Base-by-base conservation (phyloP, 352 stramenopile genomes). In the Phytopythium kandeliae region DNA sequence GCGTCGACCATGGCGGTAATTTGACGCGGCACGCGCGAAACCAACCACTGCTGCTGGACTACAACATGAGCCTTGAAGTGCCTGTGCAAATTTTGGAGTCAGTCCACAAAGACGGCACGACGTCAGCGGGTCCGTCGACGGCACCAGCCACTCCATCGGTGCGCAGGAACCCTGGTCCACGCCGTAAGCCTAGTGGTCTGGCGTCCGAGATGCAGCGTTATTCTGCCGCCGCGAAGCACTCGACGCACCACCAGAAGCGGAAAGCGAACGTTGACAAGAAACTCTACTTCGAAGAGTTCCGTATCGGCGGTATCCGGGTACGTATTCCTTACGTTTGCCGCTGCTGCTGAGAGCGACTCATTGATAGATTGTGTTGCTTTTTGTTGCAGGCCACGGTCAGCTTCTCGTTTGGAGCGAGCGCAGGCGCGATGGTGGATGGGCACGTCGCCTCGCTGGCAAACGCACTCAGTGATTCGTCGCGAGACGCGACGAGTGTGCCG, bases 241-340 rank as follows among this genome's bases (percentile, higher is more conserved):
- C 50, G 28, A 45, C 57, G 21, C 62, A 66, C 44, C 54, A 57
- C 33, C 48, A 57, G 16, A 70, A 45, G 15, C 62, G 57, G 52
- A 69, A 60, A 4, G 85, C 78, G 28, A 65, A 79, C 11, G 77
- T 88, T 45, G 65, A 77, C 17, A 92, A 86, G 44, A 95, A 95
- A 49, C 58, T 95, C 11, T 95, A 95, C 60, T 94, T 95, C 36
- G 85, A 95, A 72, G 84, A 93, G 59, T 93, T 95, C 49, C 68
- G 87, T 46, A 90, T 95, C 54, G 76, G 89, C 30, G 69, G 79
- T 15, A 95, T 95, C 45, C 66, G 75, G 31, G 71, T 83, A 71
- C 46, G 70, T 69, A 17, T 8, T 8, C 3, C 13, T 50, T 44
- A 19, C 11, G 24, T 22, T 2, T 17, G 12, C 21, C 6, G 21